phyloP scores from a whole-genome alignment of 768 basidiomycete species.

The Rhizopogon vulgaris region DNA sequence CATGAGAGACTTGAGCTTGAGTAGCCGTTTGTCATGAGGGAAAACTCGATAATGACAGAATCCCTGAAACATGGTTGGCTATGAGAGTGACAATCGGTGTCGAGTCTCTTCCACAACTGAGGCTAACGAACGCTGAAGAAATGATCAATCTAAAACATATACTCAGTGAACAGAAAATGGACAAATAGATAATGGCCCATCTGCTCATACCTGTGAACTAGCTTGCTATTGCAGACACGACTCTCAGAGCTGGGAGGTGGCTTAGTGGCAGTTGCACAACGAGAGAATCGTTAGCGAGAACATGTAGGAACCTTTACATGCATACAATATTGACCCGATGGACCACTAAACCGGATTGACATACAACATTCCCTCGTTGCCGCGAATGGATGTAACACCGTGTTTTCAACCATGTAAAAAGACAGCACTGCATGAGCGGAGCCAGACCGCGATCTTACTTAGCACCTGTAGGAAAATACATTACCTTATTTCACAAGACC shows the following conservation, averaged over 20 bases:
- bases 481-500: no score
- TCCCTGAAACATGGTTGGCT: neutral
- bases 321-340: no score
- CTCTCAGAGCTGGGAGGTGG: neutral
- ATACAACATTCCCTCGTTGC: no score
- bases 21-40: neutral
- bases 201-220: neutral
- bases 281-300: no score
- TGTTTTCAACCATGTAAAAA: no score
- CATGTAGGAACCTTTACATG: no score
- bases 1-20: constrained; percentile 2
- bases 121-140: neutral
- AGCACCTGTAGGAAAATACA: no score
- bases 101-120: neutral
- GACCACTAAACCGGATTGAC: no score
- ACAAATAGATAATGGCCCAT: no score
- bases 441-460: no score
- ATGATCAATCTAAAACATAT: neutral
- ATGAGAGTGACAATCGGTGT: neutral
- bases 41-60: neutral
- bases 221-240: neutral
- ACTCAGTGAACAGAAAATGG: neutral
- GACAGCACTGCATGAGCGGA: no score
- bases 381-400: no score
- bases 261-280: neutral